Evolutionary conservation across 2,329 filamentous ascomycete genomes (phyloP), one percentile per base, ranked within the genome.

Genomic region (Neonectria ditissima): DNA sequence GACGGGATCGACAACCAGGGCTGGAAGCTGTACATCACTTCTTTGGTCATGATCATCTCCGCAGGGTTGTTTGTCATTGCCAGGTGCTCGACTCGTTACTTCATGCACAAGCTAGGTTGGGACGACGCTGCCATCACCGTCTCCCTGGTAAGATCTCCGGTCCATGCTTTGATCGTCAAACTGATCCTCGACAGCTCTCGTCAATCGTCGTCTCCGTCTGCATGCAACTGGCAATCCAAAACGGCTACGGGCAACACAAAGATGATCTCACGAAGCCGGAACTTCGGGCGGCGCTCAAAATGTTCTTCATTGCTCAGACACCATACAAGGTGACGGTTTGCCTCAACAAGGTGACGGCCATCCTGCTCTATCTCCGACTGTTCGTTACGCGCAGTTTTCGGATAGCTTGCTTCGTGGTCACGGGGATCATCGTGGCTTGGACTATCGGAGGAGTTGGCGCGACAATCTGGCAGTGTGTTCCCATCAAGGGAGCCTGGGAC

Each of bases 301-400:
- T 78, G 32, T 85, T 84, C 72, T 85, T 80, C 62, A 72, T 82
- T 26, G 78, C 80, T 1, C 82, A 85, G 68, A 79, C 81, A 26
- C 80, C 82, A 56, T 86, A 86, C 74, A 85, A 85, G 67, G 73
- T 82, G 52, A 81, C 80, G 8, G 80, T 86, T 59, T 83, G 82
- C 66, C 73, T 83, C 48, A 84, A 82, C n/a, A 86, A 86, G 68
- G 73, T 81, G 2, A 83, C 83, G 2, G 82, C 84, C 37, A 73
- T 85, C 8, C 72, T 83, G 2, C 77, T 86, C 20, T 86, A 85
- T 65, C 78, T 83, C 16, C 81, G 83, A 10, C 82, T 86, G 18
- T 86, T 86, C 56, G 75, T 80, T 7, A 76, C 79, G n/a, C 74
- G 62, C 20, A 75, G 71, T 56, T 85, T 85, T 63, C 76, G 77